Evolutionary conservation across 768 basidiomycete genomes (phyloP), one percentile per base, ranked within the genome.

Genomic region (Gelatoporia subvermispora): DNA sequence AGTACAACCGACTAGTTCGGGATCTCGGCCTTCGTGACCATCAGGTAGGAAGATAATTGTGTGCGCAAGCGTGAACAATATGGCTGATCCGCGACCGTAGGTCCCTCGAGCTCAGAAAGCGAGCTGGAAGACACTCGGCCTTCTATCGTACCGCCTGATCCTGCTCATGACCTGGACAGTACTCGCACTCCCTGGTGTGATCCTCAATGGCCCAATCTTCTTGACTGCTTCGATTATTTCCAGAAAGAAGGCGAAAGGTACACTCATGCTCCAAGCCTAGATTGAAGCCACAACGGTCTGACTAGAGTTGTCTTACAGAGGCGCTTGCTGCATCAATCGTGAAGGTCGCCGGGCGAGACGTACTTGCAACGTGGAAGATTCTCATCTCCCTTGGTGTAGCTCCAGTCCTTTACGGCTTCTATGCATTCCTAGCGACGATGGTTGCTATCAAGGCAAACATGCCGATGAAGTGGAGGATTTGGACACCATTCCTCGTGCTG

Each of bases 341-440:
- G 63, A 98, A 98, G 69, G 82, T 98, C 44, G 90, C 90, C 17
- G 95, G 85, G n/a, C 79, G 90, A 35, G 95, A 98, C 59, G 95
- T 97, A n/a, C 73, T 98, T 16, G 93, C 92, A 0, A 93, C 93
- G 4, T 98, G 95, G 95, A 98, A 98, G 65, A 83, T 98, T 28
- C 77, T 98, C 24, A 92, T 98, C 47, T 93, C 92, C 3, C 72
- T 97, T 47, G 95, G 85, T n/a, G 73, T 89, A 35, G 86, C 92
- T 4, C 95, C 95, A 9, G 71, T 94, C 5, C 69, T 97, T 34
- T 97, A 95, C 70, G 65, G 78, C 3, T 67, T 88, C 57, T 97
- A 96, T 66, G 89, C 91, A 23, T 68, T 86, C 60, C 63, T 93
- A 23, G 90, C 92, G 16, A 85, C 86, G 16, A 52, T 82, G 18